phyloP scores from a whole-genome alignment of 805 yeast genomes.

The Yamadazyma tumulicola region DNA sequence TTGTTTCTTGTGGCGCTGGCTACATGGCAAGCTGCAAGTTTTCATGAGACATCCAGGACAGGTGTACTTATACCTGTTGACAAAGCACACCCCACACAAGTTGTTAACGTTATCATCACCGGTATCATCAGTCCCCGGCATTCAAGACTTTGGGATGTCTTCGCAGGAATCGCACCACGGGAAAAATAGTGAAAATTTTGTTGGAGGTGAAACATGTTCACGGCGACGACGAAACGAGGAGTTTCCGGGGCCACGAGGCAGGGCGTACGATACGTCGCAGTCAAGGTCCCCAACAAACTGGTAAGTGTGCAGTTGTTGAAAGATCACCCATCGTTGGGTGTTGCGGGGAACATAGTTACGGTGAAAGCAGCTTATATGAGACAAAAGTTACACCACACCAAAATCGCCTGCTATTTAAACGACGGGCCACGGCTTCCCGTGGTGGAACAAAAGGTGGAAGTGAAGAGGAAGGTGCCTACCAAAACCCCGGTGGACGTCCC shows the following conservation, averaged over 20 bases:
- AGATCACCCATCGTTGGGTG: constrained; percentile 63
- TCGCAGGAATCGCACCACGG: too few species aligned
- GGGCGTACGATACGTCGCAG: background rate
- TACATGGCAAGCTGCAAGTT: constrained; percentile 74
- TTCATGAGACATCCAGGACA: constrained; percentile 74
- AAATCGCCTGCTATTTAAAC: constrained; percentile 70
- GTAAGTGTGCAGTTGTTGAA: constrained; percentile 66
- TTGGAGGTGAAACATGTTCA: too few species aligned
- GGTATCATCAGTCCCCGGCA: too few species aligned
- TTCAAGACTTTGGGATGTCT: too few species aligned
- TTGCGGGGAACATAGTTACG: constrained; percentile 65
- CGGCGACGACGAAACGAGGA: too few species aligned
- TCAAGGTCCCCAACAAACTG: background rate
- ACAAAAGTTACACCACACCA: constrained; percentile 63
- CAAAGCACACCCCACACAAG: constrained; percentile 33
- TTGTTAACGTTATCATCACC: constrained; percentile 4
- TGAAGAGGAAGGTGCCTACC: constrained; percentile 1
- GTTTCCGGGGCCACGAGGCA: too few species aligned
- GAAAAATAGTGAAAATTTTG: too few species aligned
- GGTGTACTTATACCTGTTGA: constrained; percentile 53
- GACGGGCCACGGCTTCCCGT: constrained; percentile 40
- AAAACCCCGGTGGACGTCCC: constrained; percentile 8
- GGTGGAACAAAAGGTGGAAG: constrained; percentile 20
- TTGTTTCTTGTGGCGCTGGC: constrained; percentile 61
- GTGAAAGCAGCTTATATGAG: constrained; percentile 84